Evolutionary conservation across 768 basidiomycete species (phyloP).

Genomic region (Leucosporidium scottii): DNA sequence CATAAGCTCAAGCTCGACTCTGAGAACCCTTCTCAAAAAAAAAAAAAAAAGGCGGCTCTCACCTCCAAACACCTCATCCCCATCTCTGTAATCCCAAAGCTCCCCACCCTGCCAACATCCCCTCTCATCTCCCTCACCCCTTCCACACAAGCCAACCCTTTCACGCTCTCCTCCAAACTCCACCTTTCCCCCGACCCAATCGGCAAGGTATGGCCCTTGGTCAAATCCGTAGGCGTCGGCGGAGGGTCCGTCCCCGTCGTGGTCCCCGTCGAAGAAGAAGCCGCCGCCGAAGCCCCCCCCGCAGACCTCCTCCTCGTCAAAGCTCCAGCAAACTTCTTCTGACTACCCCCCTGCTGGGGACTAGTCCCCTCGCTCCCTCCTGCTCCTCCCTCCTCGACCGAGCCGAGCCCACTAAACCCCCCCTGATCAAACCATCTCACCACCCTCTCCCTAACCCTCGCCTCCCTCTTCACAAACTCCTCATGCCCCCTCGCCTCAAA

Average conservation of each 20-base stretch:
- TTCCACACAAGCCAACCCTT: neutral
- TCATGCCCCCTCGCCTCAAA: constrained; percentile 29
- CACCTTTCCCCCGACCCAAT: constrained; percentile 6
- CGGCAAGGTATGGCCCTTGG: neutral
- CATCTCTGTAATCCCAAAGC: constrained; percentile 32
- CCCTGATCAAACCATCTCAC: neutral
- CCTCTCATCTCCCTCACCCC: neutral
- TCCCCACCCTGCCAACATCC: constrained; percentile 16
- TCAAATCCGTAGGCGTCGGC: too few species aligned
- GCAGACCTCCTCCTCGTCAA: neutral
- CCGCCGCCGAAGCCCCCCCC: too few species aligned
- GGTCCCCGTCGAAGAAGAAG: too few species aligned
- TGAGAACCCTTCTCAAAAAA: too few species aligned
- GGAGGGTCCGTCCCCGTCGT: too few species aligned
- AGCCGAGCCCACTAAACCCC: neutral
- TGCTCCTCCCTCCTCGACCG: neutral
- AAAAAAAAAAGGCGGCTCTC: neutral
- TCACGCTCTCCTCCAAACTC: neutral
- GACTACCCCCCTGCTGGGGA: neutral
- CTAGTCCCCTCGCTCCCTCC: neutral
- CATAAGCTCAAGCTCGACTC: too few species aligned
- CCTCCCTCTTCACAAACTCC: constrained; percentile 13
- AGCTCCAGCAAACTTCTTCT: too few species aligned
- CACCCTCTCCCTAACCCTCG: constrained; percentile 4
- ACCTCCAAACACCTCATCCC: constrained; percentile 34